phyloP scores from a whole-genome alignment of 202 grass and related monocot genomes.

The Carex arenaria region DNA sequence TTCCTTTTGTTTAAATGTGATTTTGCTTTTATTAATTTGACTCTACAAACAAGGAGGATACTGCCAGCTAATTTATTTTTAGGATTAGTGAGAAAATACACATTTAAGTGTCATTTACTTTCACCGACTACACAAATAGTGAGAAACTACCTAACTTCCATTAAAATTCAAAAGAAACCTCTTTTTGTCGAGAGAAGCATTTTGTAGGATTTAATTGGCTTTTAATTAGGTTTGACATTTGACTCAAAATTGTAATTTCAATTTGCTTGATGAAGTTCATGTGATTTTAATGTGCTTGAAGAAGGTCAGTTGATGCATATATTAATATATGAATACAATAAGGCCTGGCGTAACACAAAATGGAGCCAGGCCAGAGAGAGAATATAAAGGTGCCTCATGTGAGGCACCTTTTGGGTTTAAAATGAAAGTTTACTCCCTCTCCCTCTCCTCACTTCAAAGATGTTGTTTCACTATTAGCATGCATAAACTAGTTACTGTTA shows the following conservation, averaged over 20 bases:
- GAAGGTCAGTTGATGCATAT: not conserved
- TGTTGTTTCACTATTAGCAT: not conserved
- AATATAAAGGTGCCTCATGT: not conserved
- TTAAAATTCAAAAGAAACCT: not conserved
- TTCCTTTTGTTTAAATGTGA: not conserved
- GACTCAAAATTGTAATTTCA: not conserved
- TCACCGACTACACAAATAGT: too few relatives aligned
- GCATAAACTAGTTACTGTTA: not conserved
- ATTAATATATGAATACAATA: not conserved
- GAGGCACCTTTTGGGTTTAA: not conserved
- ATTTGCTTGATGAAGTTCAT: not conserved
- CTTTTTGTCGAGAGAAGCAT: not conserved
- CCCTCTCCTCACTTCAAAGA: slow-evolving; percentile 1
- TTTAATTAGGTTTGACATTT: not conserved
- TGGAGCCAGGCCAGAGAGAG: not conserved
- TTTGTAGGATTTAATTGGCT: not conserved
- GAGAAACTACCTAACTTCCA: not conserved
- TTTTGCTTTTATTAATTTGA: not conserved
- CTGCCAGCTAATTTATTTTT: not conserved
- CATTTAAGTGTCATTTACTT: not conserved
- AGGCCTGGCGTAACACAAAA: not conserved
- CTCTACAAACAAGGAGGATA: not conserved
- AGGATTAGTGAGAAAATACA: not conserved
- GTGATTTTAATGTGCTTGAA: not conserved
- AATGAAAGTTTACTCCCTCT: not conserved